Base-by-base conservation (phyloP, 2,329 filamentous ascomycete species). In the Ophiostoma montium region DNA sequence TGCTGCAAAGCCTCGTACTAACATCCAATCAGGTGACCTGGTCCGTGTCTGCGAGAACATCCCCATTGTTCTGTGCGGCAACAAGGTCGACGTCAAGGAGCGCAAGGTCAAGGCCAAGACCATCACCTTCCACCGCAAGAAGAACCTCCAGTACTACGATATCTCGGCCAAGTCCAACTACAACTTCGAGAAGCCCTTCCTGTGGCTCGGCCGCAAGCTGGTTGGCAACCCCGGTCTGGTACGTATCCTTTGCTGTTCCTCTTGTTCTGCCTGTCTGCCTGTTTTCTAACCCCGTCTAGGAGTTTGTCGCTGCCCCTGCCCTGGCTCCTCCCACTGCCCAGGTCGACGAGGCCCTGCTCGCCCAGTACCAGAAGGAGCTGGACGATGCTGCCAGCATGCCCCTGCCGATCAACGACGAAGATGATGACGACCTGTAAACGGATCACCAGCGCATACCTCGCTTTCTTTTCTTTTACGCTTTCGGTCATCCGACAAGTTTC, bases 31-130 rank as follows among this genome's bases (percentile, higher is more conserved):
- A 27, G 23, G 23, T 76, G 92, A 98, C 65, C 82, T 98, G 62
- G 89, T 95, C 72, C 92, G 90, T 71, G 90, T 98, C 64, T 96
- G 90, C 76, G 90, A 98, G 80, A 94, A 92, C 76, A 92, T 98
- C 63, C 90, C 90, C 61, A 96, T 98, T 64, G 92, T 96, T 62
- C 85, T 98, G 57, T 88, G 82, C 70, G 90, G 90, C 65, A 98
- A 98, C 86, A 98, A 98, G 81, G 90, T 98, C 69, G 90, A 98
- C 65, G 92, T 98, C 58, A 98, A 98, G 85, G 92, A 98, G 81
- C 87, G 92, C 71, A 98, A 98, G 76, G 92, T 98, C 67, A 98
- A 98, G 83, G 92, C 92, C 66, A 98, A 98, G 86, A 94, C 90
- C 67, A 98, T 98, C 72, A 98, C 92, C 59, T 98, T 98, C 86